A percentile compares a stretch with the other conserved stretches of the same genome.
Conservation (phyloP, 768 basidiomycete species). For the Imleria badia region DNA sequence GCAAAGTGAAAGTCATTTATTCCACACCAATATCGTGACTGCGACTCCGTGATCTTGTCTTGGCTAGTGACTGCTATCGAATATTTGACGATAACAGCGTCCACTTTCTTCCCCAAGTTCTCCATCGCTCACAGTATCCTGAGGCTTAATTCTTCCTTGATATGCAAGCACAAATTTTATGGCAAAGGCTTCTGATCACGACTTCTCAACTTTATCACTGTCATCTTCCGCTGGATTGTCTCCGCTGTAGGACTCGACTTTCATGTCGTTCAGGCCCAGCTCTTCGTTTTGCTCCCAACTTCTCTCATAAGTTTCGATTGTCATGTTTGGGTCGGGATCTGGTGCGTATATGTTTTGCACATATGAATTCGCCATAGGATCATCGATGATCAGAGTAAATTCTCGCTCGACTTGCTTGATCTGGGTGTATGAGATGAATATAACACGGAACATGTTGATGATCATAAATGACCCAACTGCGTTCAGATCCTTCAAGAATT, state of each 20-base stretch:
- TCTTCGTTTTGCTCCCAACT: constrained; percentile 93
- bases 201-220: neutral
- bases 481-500: constrained; percentile 76
- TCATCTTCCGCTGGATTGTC: constrained; percentile 7
- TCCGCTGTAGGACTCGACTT: constrained; percentile 52
- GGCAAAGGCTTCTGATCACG: neutral
- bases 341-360: constrained; percentile 97
- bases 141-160: too few species aligned
- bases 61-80: too few species aligned
- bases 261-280: constrained; percentile 88
- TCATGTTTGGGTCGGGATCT: constrained; percentile 94
- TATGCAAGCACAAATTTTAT: neutral
- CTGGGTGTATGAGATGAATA: constrained; percentile 35
- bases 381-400: constrained; percentile 93
- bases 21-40: too few species aligned
- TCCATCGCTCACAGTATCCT: too few species aligned
- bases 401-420: constrained; percentile 74
- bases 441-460: neutral
- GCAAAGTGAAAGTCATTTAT: too few species aligned
- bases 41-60: too few species aligned
- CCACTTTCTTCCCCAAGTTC: too few species aligned
- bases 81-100: too few species aligned
- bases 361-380: constrained; percentile 94
- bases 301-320: constrained; percentile 77
- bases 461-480: constrained; percentile 45